Conservation (phyloP, 106 monocot genomes). For the Platanthera guangdongensis region DNA sequence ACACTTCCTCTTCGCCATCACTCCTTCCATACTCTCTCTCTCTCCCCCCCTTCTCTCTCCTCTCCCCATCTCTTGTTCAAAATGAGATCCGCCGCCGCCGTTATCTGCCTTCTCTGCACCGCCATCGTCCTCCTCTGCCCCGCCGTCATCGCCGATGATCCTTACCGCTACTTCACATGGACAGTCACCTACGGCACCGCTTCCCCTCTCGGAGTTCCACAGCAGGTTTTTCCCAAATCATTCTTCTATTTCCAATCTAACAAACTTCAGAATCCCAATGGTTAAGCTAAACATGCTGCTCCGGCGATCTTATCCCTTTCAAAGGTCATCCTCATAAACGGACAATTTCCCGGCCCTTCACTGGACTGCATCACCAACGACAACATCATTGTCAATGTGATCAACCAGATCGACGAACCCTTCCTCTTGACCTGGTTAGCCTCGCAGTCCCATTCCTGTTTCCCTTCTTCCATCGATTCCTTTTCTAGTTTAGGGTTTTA, state of each 20-base stretch:
- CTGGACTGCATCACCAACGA: conserved; percentile 83
- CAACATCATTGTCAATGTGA: conserved; percentile 69
- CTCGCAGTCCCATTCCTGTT: not conserved
- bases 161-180: conserved; percentile 37
- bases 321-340: conserved; percentile 81
- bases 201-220: conserved; percentile 25
- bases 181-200: conserved; percentile 30
- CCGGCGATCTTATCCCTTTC: not conserved
- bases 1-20: not conserved
- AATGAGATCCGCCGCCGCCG: not conserved
- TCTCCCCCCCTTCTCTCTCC: not conserved
- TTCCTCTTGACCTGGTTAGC: conserved; percentile 77
- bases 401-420: conserved; percentile 94
- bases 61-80: not conserved
- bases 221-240: conserved; percentile 16
- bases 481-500: no score
- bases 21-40: not conserved
- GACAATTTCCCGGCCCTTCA: conserved; percentile 78
- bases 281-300: not conserved
- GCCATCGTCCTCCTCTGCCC: not conserved
- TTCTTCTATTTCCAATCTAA: not conserved
- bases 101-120: not conserved
- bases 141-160: conserved; percentile 21
- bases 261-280: not conserved
- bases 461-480: not conserved